phyloP scores from a whole-genome alignment of 805 yeast genomes.

The Candida multigemmis region DNA sequence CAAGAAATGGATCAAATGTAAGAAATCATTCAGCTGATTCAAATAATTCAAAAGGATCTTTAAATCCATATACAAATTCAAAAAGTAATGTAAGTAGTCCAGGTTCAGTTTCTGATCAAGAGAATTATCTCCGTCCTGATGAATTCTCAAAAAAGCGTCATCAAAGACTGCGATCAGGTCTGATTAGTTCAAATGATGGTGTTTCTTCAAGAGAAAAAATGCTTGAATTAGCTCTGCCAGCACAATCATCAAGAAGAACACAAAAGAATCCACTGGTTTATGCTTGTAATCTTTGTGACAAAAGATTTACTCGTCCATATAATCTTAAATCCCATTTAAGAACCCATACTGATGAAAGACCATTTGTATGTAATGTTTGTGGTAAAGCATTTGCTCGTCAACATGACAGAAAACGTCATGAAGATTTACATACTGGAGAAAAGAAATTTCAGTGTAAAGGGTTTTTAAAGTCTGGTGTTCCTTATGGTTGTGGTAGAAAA shows the following conservation, averaged over 20 bases:
- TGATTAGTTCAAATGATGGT: neutral
- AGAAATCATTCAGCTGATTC: too few relatives aligned
- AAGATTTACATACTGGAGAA: conserved; percentile 62
- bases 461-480: conserved; percentile 42
- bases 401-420: conserved; percentile 37
- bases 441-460: conserved; percentile 71
- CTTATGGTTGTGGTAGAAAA: conserved; percentile 36
- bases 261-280: conserved; percentile 69
- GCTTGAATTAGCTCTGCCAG: conserved; percentile 57
- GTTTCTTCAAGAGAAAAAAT: conserved; percentile 44
- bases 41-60: conserved; percentile 7
- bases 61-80: conserved; percentile 2
- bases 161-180: conserved; percentile 4
- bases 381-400: conserved; percentile 63
- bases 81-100: conserved; percentile 12
- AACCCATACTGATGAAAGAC: conserved; percentile 83
- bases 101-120: conserved; percentile 9
- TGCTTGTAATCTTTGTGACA: conserved; percentile 78
- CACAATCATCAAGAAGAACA: conserved; percentile 41
- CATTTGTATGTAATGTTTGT: conserved; percentile 63
- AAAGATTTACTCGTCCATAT: conserved; percentile 85
- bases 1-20: conserved; percentile 9
- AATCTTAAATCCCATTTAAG: conserved; percentile 85
- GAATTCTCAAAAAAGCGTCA: conserved; percentile 5
- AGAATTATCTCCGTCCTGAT: conserved; percentile 3